Base-by-base conservation (phyloP, 225 moss, liverwort and hornwort species). In the Polytrichum formosum region DNA sequence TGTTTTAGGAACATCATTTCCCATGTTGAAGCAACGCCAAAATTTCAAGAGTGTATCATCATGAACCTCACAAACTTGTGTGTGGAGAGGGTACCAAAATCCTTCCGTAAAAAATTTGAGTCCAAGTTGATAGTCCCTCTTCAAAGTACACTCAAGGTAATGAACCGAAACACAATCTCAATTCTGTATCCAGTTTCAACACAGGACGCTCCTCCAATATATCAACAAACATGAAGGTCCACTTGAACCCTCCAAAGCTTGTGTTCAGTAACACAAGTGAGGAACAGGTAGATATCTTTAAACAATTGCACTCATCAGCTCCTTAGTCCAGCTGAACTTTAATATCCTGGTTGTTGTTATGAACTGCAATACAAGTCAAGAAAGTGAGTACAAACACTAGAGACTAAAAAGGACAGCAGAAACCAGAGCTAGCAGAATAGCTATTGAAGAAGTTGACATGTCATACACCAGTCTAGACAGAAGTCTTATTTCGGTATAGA, bases 341-440 rank as follows among this genome's bases (percentile, higher is more conserved):
- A 2, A 46, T 46, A 46, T 13, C 46, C 46, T 46, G 46, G 13
- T 46, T 46, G 46, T 46, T 16, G 0, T 46, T 46, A 3, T 46
- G 46, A 46, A 46, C 46, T 46, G 46, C 46, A 46, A 46, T 46
- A 16, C 61, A 61, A 61, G 23, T 61, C 61, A 8, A 22, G 61
- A 61, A 61, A 61, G 26, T 61, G 61, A 26, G 6, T 61, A 22
- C 61, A 61, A 61, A 61, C 18, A 61, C 26, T 61, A 26, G 61
- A 20, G 26, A 61, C 19, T 18, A n/a, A 4, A 22, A 46, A 46
- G 46, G 46, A 16, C 16, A 46, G 16, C 16, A 35, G 35, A 35
- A 9, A 35, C 8, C 35, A 35, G 35, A 35, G 35, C 35, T 35
- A 35, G 35, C 8, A 46, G 46, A 46, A 46, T 46, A 46, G 46